These are phyloP conservation scores for Neurospora pannonica DNA, from an alignment of 495 filamentous ascomycete species.

Conservation along the genomic window DNA sequence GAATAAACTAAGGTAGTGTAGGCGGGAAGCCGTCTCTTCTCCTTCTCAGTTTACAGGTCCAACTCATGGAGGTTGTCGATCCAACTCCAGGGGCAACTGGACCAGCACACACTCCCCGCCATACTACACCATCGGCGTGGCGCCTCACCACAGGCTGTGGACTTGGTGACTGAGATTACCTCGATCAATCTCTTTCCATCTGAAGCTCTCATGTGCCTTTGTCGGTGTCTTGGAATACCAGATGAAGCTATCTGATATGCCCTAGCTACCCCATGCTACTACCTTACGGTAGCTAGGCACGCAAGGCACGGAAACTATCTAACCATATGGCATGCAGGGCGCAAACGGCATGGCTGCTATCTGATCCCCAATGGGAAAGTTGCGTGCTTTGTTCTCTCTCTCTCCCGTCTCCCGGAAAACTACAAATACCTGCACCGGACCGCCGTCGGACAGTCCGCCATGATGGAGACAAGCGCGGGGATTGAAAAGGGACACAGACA, in stretches of 20 bases:
- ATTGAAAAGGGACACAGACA: background rate
- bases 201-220: background rate
- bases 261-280: background rate
- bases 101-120: background rate
- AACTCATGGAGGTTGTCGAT: background rate
- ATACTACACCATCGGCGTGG: background rate
- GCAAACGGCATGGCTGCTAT: background rate
- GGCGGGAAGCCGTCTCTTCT: background rate
- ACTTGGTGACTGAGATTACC: background rate
- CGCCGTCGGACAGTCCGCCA: background rate
- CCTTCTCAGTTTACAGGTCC: background rate
- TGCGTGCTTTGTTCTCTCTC: background rate
- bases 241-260: background rate
- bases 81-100: background rate
- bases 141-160: background rate
- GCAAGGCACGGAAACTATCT: background rate
- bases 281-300: background rate
- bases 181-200: background rate
- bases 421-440: background rate
- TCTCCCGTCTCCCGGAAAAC: background rate
- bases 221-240: background rate
- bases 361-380: background rate
- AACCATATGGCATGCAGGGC: background rate
- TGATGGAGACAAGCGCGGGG: background rate
- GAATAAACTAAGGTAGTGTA: background rate